These are phyloP conservation scores for Radiomyces spectabilis DNA, from an alignment of 192 early-diverging fungal genomes.

Conservation along the genomic window DNA sequence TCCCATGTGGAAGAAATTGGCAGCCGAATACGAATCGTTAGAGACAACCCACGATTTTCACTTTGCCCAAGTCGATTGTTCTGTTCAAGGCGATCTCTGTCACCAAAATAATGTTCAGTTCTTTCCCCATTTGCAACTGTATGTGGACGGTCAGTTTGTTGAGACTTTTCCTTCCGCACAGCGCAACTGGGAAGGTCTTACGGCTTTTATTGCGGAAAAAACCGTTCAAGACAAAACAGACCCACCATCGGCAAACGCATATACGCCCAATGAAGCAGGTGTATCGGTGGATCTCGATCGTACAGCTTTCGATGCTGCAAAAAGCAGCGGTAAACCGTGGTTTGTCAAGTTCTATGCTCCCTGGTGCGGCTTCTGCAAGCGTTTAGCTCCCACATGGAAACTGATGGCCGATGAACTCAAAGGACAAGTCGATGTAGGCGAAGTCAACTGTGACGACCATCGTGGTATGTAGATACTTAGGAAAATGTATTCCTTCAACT, in stretches of 20 bases:
- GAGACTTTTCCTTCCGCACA: background rate
- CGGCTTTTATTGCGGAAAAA: conserved; percentile 4
- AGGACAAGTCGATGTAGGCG: conserved; percentile 72
- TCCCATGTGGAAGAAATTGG: conserved; percentile 37
- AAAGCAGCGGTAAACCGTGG: conserved; percentile 35
- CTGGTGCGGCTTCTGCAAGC: conserved; percentile 81
- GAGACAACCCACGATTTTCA: conserved; percentile 35
- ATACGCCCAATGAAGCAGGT: conserved; percentile 6
- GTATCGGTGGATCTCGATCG: conserved; percentile 5
- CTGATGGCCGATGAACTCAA: conserved; percentile 55
- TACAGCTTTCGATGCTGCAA: background rate
- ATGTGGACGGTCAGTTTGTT: conserved; percentile 14
- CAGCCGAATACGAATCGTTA: conserved; percentile 28
- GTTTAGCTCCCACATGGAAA: conserved; percentile 73
- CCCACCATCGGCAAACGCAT: background rate
- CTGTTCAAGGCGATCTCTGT: conserved; percentile 55
- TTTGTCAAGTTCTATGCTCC: conserved; percentile 87
- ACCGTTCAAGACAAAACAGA: background rate
- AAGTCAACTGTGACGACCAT: conserved; percentile 79
- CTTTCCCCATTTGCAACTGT: conserved; percentile 60
- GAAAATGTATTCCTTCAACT: background rate
- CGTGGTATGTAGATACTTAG: conserved; percentile 14
- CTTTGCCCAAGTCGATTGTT: conserved; percentile 66
- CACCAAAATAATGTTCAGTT: conserved; percentile 44
- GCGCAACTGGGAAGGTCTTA: conserved; percentile 3